These are phyloP conservation scores for Aurinia saxatilis DNA, from an alignment of 345 rosid species.

Conservation along the genomic window DNA sequence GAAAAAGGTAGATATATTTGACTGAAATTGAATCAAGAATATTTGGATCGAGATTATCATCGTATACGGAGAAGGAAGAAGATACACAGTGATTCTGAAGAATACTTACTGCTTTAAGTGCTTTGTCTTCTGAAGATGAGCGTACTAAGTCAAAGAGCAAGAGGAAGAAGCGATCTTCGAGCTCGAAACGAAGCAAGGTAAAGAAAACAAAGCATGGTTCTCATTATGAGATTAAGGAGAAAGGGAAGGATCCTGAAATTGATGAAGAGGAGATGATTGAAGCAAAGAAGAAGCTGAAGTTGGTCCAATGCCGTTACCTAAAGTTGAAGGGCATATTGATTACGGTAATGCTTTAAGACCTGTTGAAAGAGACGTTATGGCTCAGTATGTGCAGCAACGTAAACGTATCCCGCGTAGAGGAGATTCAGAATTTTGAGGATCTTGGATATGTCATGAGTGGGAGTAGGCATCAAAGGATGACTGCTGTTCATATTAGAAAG, in stretches of 20 bases:
- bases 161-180: conserved; percentile 27
- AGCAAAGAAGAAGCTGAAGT: conserved; percentile 67
- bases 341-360: conserved; percentile 98
- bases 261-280: conserved; percentile 71
- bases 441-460: conserved; percentile 99
- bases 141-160: conserved; percentile 42
- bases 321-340: conserved; percentile 92
- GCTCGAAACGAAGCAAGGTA: conserved; percentile 32
- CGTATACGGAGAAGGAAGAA: conserved; percentile 28
- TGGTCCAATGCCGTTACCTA: conserved; percentile 90
- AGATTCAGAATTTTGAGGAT: conserved; percentile 75
- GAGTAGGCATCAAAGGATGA: conserved; percentile 95
- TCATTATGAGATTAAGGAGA: conserved; percentile 37
- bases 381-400: conserved; percentile 98
- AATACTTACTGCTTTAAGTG: conserved; percentile 29
- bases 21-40: no score
- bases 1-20: no score
- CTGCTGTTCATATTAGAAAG: conserved; percentile 98
- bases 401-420: conserved; percentile 99
- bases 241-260: conserved; percentile 35
- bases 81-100: conserved; percentile 40
- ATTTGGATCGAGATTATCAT: no score
- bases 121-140: conserved; percentile 34
- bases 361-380: conserved; percentile 99
- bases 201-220: conserved; percentile 33